Percentiles rank a stretch among this genome's conserved stretches.
phyloP scores from a whole-genome alignment of 2,329 filamentous ascomycete genomes.

The Volutella citrinella region DNA sequence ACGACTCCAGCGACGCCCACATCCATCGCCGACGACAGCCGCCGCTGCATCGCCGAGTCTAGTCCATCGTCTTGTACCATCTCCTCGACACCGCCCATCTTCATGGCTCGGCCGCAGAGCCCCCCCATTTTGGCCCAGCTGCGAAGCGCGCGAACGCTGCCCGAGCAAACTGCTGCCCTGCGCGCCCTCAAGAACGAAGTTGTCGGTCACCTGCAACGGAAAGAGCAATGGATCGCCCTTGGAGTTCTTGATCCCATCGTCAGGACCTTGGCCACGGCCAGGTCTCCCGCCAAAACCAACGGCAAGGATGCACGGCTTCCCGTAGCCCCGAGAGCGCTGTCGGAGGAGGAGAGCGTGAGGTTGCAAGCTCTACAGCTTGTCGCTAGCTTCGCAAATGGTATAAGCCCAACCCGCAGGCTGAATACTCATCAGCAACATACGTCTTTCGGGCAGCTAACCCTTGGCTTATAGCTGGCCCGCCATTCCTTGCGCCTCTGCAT shows the following conservation, averaged over 20 bases:
- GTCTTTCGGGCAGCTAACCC: too few relatives aligned
- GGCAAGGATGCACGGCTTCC: slow-evolving; percentile 37
- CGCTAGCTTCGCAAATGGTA: slow-evolving; percentile 81
- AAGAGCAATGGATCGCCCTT: slow-evolving; percentile 71
- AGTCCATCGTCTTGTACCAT: slow-evolving; percentile 4
- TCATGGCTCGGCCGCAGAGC: slow-evolving; percentile 53
- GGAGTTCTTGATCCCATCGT: slow-evolving; percentile 64
- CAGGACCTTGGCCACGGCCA: slow-evolving; percentile 40
- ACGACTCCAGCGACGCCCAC: too few relatives aligned
- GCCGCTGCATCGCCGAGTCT: too few relatives aligned
- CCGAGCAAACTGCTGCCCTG: slow-evolving; percentile 59
- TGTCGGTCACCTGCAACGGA: slow-evolving; percentile 82
- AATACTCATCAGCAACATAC: too few relatives aligned
- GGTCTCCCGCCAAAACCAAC: slow-evolving; percentile 31
- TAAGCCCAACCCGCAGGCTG: too few relatives aligned
- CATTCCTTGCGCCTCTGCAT: slow-evolving; percentile 73
- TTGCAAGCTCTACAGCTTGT: slow-evolving; percentile 83
- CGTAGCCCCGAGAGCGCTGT: slow-evolving; percentile 38
- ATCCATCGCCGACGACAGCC: too few relatives aligned
- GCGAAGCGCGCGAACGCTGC: slow-evolving; percentile 47
- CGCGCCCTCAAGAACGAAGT: slow-evolving; percentile 82
- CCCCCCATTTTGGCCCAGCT: slow-evolving; percentile 57
- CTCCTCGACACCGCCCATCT: slow-evolving; percentile 7
- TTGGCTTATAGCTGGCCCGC: slow-evolving; percentile 75
- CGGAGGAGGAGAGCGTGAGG: slow-evolving; percentile 64